Base-by-base conservation (phyloP, 305 asterid species). In the Solanum aculeatissimum region DNA sequence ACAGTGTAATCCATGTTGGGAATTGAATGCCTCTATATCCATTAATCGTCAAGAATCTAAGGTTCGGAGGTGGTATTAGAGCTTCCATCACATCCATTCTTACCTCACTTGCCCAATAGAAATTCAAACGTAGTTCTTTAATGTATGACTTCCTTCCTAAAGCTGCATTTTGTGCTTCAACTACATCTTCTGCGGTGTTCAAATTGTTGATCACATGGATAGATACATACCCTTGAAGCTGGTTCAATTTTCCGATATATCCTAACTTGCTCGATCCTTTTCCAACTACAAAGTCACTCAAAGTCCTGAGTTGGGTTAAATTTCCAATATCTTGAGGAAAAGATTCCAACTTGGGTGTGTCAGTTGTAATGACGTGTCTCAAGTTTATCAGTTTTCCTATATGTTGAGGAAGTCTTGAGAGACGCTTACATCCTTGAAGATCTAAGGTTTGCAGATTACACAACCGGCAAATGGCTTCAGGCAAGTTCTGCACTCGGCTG, bases 351-450 rank as follows among this genome's bases (percentile, higher is more conserved):
- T 53, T 78, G n/a, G 72, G 83, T 12, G n/a, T 75, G 54, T 66
- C 63, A 21, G 55, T 32, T 11, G 77, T 78, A 65, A 45, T 87
- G 70, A 89, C 89, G 85, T 84, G 86, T 66, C 91, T 86, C 85
- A 89, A 45, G 55, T 86, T 87, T 29, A 75, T 75, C 83, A 87
- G 68, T 75, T 45, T 80, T 27, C 54, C 83, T 15, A 83, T 86
- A 11, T 63, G 66, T 70, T 68, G 27, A 19, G 85, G 85, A 45
- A 85, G 80, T 29, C 4, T 10, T 35, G 72, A 4, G 10, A 85
- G 55, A 69, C 4, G 21, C 29, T 18, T 29, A 32, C 84, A 77
- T n/a, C 83, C 74, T 7, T 51, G 47, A 15, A 85, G 55, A 72
- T 85, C 85, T 54, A 85, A 62, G 11, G 66, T 58, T 82, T 81